Evolutionary conservation across 2,329 filamentous ascomycete species (phyloP).

Genomic region (Aspergillus intermedius): DNA sequence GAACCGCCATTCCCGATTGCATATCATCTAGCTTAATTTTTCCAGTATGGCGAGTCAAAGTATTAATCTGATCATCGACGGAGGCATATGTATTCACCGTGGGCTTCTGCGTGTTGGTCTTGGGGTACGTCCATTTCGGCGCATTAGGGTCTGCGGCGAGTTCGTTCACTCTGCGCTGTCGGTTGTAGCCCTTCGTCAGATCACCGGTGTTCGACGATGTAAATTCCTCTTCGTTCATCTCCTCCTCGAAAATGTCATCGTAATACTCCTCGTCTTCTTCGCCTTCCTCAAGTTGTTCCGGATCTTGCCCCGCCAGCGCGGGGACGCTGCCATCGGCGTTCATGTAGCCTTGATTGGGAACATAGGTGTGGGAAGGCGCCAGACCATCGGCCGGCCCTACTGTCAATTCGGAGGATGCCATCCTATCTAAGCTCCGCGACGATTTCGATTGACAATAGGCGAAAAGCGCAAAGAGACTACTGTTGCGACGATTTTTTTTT

Average conservation of each 20-base stretch:
- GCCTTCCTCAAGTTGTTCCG: slow-evolving; percentile 38
- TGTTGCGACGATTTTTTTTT: slow-evolving; percentile 9
- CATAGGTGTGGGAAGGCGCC: slow-evolving; percentile 42
- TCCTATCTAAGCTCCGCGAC: slow-evolving; percentile 4
- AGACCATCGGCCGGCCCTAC: slow-evolving; percentile 39
- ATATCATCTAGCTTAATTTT: slow-evolving; percentile 73
- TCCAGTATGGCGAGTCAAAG: slow-evolving; percentile 74
- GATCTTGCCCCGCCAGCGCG: slow-evolving; percentile 26
- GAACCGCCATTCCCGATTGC: slow-evolving; percentile 47
- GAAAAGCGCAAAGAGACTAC: not conserved
- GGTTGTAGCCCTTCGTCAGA: slow-evolving; percentile 81
- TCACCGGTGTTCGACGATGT: slow-evolving; percentile 56
- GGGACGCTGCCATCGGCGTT: slow-evolving; percentile 30
- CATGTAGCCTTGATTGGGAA: slow-evolving; percentile 45
- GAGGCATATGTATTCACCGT: slow-evolving; percentile 70
- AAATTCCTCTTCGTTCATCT: slow-evolving; percentile 50
- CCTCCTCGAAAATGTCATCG: slow-evolving; percentile 53
- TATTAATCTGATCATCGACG: slow-evolving; percentile 80
- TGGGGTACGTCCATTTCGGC: slow-evolving; percentile 55
- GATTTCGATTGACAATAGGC: not conserved
- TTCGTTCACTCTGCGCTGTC: slow-evolving; percentile 64
- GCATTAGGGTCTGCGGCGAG: slow-evolving; percentile 40
- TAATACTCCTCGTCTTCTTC: slow-evolving; percentile 57
- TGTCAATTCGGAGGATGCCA: slow-evolving; percentile 19
- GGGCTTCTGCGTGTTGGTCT: slow-evolving; percentile 72